These are phyloP conservation scores for Pestalotiopsis sp. DNA, from an alignment of 2,329 filamentous ascomycete genomes.

Conservation along the genomic window DNA sequence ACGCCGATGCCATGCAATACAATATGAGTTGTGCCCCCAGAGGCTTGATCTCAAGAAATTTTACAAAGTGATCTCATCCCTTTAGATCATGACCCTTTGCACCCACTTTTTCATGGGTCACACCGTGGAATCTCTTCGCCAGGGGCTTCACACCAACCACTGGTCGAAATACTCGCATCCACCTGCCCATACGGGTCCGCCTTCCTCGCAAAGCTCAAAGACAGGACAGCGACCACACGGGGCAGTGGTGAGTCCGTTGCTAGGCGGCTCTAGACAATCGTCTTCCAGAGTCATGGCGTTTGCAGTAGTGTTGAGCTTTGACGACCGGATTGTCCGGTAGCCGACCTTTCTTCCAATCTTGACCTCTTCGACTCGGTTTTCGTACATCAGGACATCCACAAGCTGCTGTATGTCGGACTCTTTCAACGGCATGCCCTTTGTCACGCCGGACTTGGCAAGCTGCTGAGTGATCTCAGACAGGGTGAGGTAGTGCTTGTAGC, in stretches of 20 bases:
- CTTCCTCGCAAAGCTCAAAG: conserved; percentile 88
- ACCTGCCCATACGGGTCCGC: conserved; percentile 84
- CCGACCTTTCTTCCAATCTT: conserved; percentile 50
- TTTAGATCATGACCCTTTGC: not conserved
- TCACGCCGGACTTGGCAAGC: conserved; percentile 69
- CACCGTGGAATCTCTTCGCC: not conserved
- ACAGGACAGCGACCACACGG: conserved; percentile 93
- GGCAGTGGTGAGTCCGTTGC: conserved; percentile 82
- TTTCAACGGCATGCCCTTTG: conserved; percentile 70
- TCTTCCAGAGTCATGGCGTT: conserved; percentile 28
- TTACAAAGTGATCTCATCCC: not conserved
- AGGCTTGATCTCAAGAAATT: not conserved
- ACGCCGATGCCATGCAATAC: conserved; percentile 24
- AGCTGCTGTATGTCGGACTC: conserved; percentile 83
- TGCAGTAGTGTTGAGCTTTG: conserved; percentile 39
- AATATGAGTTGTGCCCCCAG: not conserved
- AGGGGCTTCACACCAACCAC: conserved; percentile 64
- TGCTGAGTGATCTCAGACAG: conserved; percentile 75
- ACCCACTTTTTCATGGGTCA: not conserved
- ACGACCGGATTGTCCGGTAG: conserved; percentile 55
- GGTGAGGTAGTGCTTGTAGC: conserved; percentile 80
- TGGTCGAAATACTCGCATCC: conserved; percentile 90
- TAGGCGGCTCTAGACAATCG: conserved; percentile 40
- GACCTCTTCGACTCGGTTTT: conserved; percentile 77
- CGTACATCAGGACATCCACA: conserved; percentile 85